Percentiles rank a stretch among this genome's conserved stretches.
phyloP scores from a whole-genome alignment of 106 monocot species.

The Triglochin maritima region DNA sequence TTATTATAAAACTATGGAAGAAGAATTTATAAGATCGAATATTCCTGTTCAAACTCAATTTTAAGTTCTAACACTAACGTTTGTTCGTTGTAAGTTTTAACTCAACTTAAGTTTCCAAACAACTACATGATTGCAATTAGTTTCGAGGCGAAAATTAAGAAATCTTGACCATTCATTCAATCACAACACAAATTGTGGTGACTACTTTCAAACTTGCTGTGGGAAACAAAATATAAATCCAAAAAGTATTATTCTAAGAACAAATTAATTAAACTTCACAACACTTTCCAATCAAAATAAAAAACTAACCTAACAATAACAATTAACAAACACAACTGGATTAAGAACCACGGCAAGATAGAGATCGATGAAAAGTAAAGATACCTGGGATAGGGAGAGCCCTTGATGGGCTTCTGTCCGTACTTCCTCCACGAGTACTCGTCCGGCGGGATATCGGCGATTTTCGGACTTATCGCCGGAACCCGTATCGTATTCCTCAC shows the following conservation, averaged over 20 bases:
- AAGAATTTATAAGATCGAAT: background rate
- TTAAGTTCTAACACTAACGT: too few species aligned
- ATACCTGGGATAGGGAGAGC: slow-evolving; percentile 27
- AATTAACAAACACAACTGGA: background rate
- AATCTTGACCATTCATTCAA: too few species aligned
- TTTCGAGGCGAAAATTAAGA: too few species aligned
- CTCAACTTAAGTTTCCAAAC: too few species aligned
- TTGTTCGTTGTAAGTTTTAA: too few species aligned
- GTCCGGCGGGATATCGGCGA: slow-evolving; percentile 31
- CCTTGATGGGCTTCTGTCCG: slow-evolving; percentile 42
- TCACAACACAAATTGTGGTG: too few species aligned
- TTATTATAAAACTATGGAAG: background rate
- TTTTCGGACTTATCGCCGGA: slow-evolving; percentile 32
- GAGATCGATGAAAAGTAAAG: background rate
- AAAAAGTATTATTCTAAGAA: too few species aligned
- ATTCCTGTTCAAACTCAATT: background rate
- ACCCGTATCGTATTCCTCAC: slow-evolving; percentile 26
- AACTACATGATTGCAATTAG: too few species aligned
- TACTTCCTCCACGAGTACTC: slow-evolving; percentile 40
- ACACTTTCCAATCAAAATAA: too few species aligned
- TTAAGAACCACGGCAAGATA: background rate
- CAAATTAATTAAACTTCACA: too few species aligned
- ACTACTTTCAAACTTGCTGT: too few species aligned
- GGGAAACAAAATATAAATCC: too few species aligned
- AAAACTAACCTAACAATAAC: background rate